Evolutionary conservation across 768 basidiomycete genomes (phyloP), one percentile per base, ranked within the genome.

Genomic region (Suillus occidentalis): DNA sequence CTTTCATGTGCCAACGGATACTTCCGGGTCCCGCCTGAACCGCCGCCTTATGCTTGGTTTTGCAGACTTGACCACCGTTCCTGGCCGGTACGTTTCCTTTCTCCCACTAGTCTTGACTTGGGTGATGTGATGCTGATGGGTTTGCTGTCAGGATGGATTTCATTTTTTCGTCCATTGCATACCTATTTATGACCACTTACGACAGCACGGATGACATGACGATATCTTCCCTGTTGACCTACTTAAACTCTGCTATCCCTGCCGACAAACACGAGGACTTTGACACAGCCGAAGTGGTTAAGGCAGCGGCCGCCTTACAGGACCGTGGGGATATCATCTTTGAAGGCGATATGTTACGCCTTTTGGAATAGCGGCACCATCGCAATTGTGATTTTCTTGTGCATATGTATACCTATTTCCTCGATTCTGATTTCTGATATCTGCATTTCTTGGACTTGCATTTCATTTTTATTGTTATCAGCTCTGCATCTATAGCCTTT

Each of bases 181-280:
- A 90, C 71, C 83, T 92, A 57, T 90, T 89, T 79, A 72, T 78
- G 58, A 86, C 88, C 56, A 90, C 91, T 31, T 90, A 90, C 75
- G 87, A 85, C 65, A 68, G 79, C 18, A 75, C 82, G 28, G 90
- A 92, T 75, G 88, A 90, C 66, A 80, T 92, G 78, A 85, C 85
- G 8, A 86, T 92, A 71, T 88, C 88, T 3, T 78, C 88, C 10
- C 78, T 92, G 31, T 77, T 92, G 40, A 83, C 87, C 4, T 91
- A 90, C 73, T 81, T 92, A 63, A 92, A 92, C 70, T 86, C 89
- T 2, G 89, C 89, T 6, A 84, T 92, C 78, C 91, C 91, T 4
- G 80, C 79, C 34, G 90, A 91, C 72, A 92, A 92, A 75, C 86
- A 91, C 71, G 90, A 92, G 77, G 90, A 92, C 67, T 92, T 90